Evolutionary conservation across 2,329 filamentous ascomycete species (phyloP).

Genomic region (Onygenales sp.): DNA sequence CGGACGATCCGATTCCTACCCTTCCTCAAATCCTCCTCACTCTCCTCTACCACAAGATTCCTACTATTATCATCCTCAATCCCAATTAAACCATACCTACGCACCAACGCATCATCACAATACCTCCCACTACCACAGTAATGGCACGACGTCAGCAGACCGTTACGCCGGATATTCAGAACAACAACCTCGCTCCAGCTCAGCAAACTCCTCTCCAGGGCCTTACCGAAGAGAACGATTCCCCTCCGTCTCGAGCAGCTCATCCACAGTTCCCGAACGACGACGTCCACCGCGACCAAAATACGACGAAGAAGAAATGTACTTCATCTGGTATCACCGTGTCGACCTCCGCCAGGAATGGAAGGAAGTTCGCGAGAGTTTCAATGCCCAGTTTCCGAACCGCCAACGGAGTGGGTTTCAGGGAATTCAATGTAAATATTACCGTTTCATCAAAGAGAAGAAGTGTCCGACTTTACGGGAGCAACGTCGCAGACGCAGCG

Average conservation of each 20-base stretch:
- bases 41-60: conserved; percentile 1
- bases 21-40: background rate
- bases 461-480: conserved; percentile 35
- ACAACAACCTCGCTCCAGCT: conserved; percentile 8
- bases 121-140: background rate
- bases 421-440: conserved; percentile 42
- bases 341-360: conserved; percentile 38
- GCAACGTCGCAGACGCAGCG: conserved; percentile 20
- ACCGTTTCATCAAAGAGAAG: conserved; percentile 38
- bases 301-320: conserved; percentile 39
- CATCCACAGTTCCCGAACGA: conserved; percentile 25
- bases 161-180: conserved; percentile 1
- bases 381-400: conserved; percentile 34
- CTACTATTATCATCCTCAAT: conserved; percentile 5
- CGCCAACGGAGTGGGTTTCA: conserved; percentile 32
- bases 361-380: conserved; percentile 36
- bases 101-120: conserved; percentile 1
- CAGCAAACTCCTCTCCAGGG: conserved; percentile 25
- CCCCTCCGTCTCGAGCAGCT: conserved; percentile 32
- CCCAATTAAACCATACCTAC: conserved; percentile 2
- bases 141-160: background rate
- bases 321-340: conserved; percentile 42
- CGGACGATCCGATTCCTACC: background rate
- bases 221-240: conserved; percentile 30
- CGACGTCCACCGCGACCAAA: conserved; percentile 36